Base-by-base conservation (phyloP, 2,329 filamentous ascomycete species). In the Pyricularia sp. region DNA sequence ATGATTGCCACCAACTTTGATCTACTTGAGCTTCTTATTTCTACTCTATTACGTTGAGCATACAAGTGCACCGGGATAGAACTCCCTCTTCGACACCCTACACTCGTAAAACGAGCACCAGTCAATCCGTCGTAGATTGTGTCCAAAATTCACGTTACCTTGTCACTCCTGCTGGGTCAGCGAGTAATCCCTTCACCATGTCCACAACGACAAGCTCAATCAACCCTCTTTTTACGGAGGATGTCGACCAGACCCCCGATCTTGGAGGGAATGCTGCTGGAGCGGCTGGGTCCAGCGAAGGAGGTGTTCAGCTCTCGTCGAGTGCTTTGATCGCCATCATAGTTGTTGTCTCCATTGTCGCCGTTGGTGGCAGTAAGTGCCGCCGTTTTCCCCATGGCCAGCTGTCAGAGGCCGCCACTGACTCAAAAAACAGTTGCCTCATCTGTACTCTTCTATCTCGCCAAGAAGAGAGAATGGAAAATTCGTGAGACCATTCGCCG, bases 381-480 rank as follows among this genome's bases (percentile, higher is more conserved):
- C 22, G 24, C 28, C 6, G 35, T 28, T 26, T 24, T 26, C 22
- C 10, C 10, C 8, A 57, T 57, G 22, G n/a, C 53, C n/a, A 57
- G 53, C 49, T 55, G 49, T 26, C 26, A 22, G 28, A 31, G 19
- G 61, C 26, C 70, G 66, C 61, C 22, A 19, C 22, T 62, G 16
- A 62, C 60, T 19, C 1, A n/a, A 28, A 10, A 19, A 19, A 26
- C 68, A 89, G 88, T 87, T 67, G 81, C 80, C 26, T 87, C 83
- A 40, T 84, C 86, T 2, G 77, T 85, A 2, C 83, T 94, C 31
- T 96, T 89, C 78, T 91, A 88, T 74, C 74, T 93, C 49, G 89
- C 91, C 65, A 94, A 94, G 80, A 92, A 91, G 78, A 85, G 87
- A 61, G 89, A 93, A 75, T 94, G 91, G 91, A 89, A 87, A 69